Percentiles rank a stretch among this genome's conserved stretches.
Evolutionary conservation across 139 green algal genomes (phyloP).

Genomic region (Pseudopediastrum boryanum): DNA sequence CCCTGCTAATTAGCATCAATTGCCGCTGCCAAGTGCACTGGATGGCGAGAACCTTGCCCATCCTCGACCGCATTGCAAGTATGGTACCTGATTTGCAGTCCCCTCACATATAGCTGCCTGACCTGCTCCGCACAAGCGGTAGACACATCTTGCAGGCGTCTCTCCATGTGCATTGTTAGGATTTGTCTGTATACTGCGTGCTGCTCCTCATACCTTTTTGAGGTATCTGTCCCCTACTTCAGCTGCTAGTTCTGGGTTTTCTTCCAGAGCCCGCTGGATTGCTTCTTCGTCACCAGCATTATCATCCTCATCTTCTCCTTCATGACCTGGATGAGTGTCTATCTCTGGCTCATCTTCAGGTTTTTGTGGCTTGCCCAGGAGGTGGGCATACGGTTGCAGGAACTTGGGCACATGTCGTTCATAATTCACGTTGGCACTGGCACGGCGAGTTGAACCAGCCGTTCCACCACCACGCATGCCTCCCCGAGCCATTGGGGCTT

Average conservation of each 20-base stretch:
- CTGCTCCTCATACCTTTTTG: conserved; percentile 39
- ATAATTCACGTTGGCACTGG: conserved; percentile 52
- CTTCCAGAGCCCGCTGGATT: conserved; percentile 68
- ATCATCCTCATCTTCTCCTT: conserved; percentile 32
- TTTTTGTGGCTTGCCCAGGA: conserved; percentile 52
- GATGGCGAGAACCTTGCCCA: too few species aligned
- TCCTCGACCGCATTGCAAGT: too few species aligned
- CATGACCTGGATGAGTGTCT: background rate
- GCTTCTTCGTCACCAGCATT: conserved; percentile 55
- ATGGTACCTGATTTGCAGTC: too few species aligned
- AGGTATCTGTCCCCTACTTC: conserved; percentile 51
- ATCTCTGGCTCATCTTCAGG: conserved; percentile 36
- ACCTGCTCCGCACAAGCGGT: too few species aligned
- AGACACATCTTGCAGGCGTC: too few species aligned
- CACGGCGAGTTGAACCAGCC: background rate
- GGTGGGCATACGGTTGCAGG: conserved; percentile 73
- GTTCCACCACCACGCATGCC: conserved; percentile 18
- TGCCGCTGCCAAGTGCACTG: too few species aligned
- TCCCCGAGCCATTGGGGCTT: too few species aligned
- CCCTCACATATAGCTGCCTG: too few species aligned
- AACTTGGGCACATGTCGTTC: conserved; percentile 77
- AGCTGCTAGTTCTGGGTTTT: conserved; percentile 73
- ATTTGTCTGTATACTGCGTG: too few species aligned
- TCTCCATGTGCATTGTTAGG: too few species aligned
- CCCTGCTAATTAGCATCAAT: too few species aligned